A percentile compares a stretch with the other conserved stretches of the same genome.
Evolutionary conservation across 495 filamentous ascomycete species (phyloP).

Genomic region (Oidiodendron maius): DNA sequence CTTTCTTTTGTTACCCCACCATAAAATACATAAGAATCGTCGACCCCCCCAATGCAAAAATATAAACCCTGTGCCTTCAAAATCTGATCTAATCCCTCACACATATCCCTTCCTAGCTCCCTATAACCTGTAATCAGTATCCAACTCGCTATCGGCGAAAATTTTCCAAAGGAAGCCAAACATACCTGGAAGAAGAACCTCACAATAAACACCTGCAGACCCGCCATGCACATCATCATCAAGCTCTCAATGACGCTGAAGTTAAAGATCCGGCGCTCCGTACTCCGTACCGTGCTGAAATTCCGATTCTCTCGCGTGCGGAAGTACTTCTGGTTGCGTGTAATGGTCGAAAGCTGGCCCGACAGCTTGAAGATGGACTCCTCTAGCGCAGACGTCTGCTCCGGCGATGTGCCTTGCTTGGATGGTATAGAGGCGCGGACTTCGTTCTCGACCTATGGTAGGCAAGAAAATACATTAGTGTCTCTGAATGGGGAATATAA

Average conservation of each 20-base stretch:
- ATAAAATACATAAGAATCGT: constrained; percentile 15
- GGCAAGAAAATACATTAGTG: constrained; percentile 10
- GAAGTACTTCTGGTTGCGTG: constrained; percentile 98
- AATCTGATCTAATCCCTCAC: constrained; percentile 27
- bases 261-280: constrained; percentile 92
- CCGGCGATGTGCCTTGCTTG: constrained; percentile 83
- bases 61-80: background rate
- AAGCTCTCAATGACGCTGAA: constrained; percentile 89
- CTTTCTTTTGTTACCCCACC: too few relatives aligned
- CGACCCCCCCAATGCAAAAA: constrained; percentile 5
- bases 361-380: constrained; percentile 96
- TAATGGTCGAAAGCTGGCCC: constrained; percentile 89
- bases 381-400: constrained; percentile 86
- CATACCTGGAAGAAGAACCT: constrained; percentile 94
- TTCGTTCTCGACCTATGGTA: constrained; percentile 93
- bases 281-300: constrained; percentile 95
- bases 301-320: constrained; percentile 98
- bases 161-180: too few relatives aligned
- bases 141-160: background rate
- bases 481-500: too few relatives aligned
- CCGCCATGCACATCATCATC: constrained; percentile 95
- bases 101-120: constrained; percentile 56
- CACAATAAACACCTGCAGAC: constrained; percentile 95
- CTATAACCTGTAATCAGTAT: constrained; percentile 25
- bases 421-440: constrained; percentile 66